These are phyloP conservation scores for Entrophospora sp. DNA, from an alignment of 192 early-diverging fungal species.

Conservation along the genomic window DNA sequence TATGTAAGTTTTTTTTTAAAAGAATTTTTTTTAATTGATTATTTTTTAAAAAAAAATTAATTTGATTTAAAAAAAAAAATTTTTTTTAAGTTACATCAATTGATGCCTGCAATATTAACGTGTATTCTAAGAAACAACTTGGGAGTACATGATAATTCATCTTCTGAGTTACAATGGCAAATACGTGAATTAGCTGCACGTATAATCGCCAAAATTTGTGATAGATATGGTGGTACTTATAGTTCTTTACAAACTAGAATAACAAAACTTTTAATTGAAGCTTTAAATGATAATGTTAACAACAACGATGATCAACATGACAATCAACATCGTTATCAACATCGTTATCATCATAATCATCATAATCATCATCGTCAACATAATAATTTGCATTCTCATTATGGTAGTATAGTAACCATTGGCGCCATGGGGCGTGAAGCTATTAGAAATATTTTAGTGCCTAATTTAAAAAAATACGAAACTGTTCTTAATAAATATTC, in stretches of 20 bases:
- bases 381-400: too few relatives aligned
- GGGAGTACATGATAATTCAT: too few relatives aligned
- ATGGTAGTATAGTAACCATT: conserved; percentile 81
- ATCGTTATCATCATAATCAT: too few relatives aligned
- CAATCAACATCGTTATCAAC: too few relatives aligned
- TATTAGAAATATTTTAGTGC: conserved; percentile 62
- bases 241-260: conserved; percentile 83
- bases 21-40: background rate
- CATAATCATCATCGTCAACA: too few relatives aligned
- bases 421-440: conserved; percentile 69
- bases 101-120: conserved; percentile 88
- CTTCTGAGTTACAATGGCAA: conserved; percentile 73
- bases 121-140: conserved; percentile 84
- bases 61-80: background rate
- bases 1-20: conserved; percentile 64
- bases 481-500: conserved; percentile 30
- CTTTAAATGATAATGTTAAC: conserved; percentile 84
- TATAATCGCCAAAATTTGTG: conserved; percentile 65
- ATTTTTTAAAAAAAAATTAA: background rate
- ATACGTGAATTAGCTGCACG: conserved; percentile 70
- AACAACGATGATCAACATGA: too few relatives aligned
- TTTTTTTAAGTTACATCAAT: conserved; percentile 74
- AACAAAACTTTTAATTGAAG: conserved; percentile 79
- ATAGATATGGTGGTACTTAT: conserved; percentile 69
- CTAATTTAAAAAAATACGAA: conserved; percentile 65